Percentiles rank a stretch among this genome's conserved stretches.
These are phyloP conservation scores for Gossypium australe DNA, from an alignment of 345 rosid species.

Conservation along the genomic window DNA sequence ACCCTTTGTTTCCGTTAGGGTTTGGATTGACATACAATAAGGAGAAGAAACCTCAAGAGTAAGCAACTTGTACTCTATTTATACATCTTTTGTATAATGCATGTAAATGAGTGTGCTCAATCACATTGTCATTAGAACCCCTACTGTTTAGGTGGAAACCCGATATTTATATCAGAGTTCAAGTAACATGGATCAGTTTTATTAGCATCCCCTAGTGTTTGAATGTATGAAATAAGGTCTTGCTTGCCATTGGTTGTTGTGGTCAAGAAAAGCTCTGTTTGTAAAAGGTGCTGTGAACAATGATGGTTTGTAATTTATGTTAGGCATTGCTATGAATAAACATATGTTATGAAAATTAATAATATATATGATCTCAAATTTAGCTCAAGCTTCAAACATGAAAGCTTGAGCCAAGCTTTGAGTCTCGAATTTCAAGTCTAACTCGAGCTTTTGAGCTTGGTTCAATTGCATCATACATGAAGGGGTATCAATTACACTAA, in stretches of 20 bases:
- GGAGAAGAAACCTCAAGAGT: not conserved
- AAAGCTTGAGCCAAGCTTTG: not conserved
- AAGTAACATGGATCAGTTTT: constrained; percentile 9
- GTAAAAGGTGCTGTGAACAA: too few species aligned
- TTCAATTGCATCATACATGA: not conserved
- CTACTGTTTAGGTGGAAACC: not conserved
- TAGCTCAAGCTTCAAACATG: not conserved
- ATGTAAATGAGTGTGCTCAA: not conserved
- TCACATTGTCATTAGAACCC: not conserved
- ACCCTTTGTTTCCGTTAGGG: constrained; percentile 70
- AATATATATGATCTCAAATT: not conserved
- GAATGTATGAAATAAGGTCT: too few species aligned
- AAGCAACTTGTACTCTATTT: not conserved
- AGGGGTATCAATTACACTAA: not conserved
- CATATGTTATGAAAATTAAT: too few species aligned
- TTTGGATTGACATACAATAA: constrained; percentile 41
- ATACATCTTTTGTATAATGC: not conserved
- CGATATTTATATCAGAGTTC: not conserved
- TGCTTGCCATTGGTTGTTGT: too few species aligned
- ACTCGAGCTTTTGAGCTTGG: not conserved
- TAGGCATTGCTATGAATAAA: too few species aligned
- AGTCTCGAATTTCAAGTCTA: not conserved
- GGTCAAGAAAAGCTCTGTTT: too few species aligned
- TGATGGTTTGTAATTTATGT: too few species aligned
- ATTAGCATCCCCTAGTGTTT: too few species aligned